These are phyloP conservation scores for Skeletonema potamos DNA, from an alignment of 108 stramenopile genomes.

Conservation along the genomic window DNA sequence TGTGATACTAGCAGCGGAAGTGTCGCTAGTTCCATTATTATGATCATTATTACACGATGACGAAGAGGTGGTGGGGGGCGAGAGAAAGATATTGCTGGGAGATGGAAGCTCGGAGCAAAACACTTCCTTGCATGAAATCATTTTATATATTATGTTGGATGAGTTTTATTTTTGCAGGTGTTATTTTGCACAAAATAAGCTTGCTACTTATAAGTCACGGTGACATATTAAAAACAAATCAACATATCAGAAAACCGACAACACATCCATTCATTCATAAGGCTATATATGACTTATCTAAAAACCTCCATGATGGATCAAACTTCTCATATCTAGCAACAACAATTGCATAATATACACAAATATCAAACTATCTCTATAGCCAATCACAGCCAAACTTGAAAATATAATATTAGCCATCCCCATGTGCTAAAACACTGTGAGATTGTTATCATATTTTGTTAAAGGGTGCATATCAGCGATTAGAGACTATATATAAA, in stretches of 20 bases:
- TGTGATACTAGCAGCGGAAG: too few species aligned
- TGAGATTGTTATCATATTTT: slow-evolving; percentile 15
- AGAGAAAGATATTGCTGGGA: slow-evolving; percentile 18
- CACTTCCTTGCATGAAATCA: slow-evolving; percentile 15
- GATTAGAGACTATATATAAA: slow-evolving; percentile 22
- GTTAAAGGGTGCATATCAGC: slow-evolving; percentile 21
- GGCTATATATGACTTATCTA: too few species aligned
- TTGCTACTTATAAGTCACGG: too few species aligned
- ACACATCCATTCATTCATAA: too few species aligned
- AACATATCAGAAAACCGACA: too few species aligned
- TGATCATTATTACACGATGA: not conserved
- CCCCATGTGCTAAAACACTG: slow-evolving; percentile 12
- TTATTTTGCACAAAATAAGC: not conserved
- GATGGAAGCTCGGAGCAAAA: slow-evolving; percentile 38
- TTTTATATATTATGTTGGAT: too few species aligned
- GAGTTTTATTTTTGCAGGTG: too few species aligned
- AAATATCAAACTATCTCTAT: not conserved
- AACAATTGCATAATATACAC: not conserved
- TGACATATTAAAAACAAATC: too few species aligned
- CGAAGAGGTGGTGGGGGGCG: too few species aligned
- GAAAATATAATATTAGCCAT: slow-evolving; percentile 1
- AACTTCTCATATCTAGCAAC: too few species aligned
- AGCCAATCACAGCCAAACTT: not conserved
- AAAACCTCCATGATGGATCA: too few species aligned
- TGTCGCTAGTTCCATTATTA: too few species aligned